Percentiles rank a stretch among this genome's conserved stretches.
These are phyloP conservation scores for Coprinopsis cinerea DNA, from an alignment of 768 basidiomycete species.

Conservation along the genomic window DNA sequence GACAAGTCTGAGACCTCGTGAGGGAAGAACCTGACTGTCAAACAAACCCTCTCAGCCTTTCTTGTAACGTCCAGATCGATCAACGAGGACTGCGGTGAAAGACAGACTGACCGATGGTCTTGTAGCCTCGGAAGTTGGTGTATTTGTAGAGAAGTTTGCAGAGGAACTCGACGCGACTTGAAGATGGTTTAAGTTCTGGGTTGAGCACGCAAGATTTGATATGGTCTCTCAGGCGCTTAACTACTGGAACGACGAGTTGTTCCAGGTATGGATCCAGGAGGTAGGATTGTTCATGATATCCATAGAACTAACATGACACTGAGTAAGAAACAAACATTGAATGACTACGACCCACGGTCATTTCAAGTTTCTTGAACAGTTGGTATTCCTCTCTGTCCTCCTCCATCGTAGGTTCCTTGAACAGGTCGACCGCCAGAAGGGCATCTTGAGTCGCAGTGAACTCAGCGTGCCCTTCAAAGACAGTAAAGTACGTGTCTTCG, in stretches of 20 bases:
- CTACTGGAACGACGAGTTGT: conserved; percentile 67
- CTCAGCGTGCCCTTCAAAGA: conserved; percentile 59
- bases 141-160: conserved; percentile 69
- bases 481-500: conserved; percentile 40
- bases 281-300: conserved; percentile 91
- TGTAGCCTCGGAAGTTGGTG: conserved; percentile 85
- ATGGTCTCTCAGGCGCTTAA: conserved; percentile 54
- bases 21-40: conserved; percentile 93
- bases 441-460: conserved; percentile 46
- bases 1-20: conserved; percentile 83
- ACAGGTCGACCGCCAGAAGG: conserved; percentile 46
- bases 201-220: conserved; percentile 36
- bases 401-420: conserved; percentile 33
- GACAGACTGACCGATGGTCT: conserved; percentile 75
- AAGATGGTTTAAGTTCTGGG: conserved; percentile 23
- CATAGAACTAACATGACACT: conserved; percentile 54
- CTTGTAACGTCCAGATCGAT: too few relatives aligned
- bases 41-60: conserved; percentile 2
- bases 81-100: conserved; percentile 5
- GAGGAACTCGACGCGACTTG: conserved; percentile 43
- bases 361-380: conserved; percentile 35
- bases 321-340: too few relatives aligned
- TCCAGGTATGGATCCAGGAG: conserved; percentile 89
- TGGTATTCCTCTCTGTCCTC: conserved; percentile 38
- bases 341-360: not conserved